Evolutionary conservation across 345 rosid species (phyloP), one percentile per base, ranked within the genome.

Genomic region (Crucihimalaya himalaica): DNA sequence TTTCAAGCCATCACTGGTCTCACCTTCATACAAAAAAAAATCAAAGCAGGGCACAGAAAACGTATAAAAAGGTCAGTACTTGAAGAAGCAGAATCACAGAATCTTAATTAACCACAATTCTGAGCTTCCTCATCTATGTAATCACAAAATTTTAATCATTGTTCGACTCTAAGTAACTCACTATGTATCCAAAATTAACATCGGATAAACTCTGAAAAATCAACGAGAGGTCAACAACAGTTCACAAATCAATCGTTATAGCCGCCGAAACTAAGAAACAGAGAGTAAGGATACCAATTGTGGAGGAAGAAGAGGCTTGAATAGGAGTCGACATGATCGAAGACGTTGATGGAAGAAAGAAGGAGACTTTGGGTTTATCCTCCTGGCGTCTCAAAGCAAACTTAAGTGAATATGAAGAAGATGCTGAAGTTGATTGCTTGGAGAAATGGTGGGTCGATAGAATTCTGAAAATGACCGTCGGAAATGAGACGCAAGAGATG

Each of bases 251-350:
- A 40, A 68, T 73, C 58, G 47, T 8, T 62, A 53, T 15, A 63
- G n/a, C 59, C 7, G 5, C n/a, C 6, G 12, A 14, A 48, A 10
- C 5, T 31, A 62, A 69, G 37, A 61, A 53, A 23, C n/a, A 76
- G 65, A 60, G 48, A 61, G 35, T 4, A 27, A 37, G 27, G 35
- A 64, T 48, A 89, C 95, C 95, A n/a, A 66, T 59, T 13, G 74
- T 65, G 62, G 90, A 84, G 8, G 88, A 79, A 21, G 90, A 83
- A 25, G 83, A 79, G 29, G 71, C 79, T 66, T 67, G 91, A 74
- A 83, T 47, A 54, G 84, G 77, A 73, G 76, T 54, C 34, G 81
- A 74, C 83, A 83, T 81, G 0, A 82, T 57, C 3, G 78, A 72
- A 56, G 79, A 71, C 1, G 40, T 39, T 42, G 85, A 78, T 0